Base-by-base conservation (phyloP, 2,329 filamentous ascomycete species). In the Colletotrichum lupini region DNA sequence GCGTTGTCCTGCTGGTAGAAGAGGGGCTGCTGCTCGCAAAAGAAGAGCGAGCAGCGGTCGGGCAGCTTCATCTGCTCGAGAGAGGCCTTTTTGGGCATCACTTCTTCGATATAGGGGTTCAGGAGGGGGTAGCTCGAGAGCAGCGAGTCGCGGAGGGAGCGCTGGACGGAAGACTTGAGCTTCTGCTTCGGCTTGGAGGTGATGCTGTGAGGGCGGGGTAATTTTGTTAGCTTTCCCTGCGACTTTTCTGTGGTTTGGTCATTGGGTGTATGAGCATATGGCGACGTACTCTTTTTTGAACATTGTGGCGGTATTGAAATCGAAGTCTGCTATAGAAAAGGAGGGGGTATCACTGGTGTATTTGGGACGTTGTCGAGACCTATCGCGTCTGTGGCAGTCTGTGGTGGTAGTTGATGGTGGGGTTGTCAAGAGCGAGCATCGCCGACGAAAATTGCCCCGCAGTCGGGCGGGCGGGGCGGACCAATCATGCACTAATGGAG, bases 131-230 rank as follows among this genome's bases (percentile, higher is more conserved):
- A 98, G 66, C 93, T 93, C 72, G 94, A 89, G 76, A 97, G 87
- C 77, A 98, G 90, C 80, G 94, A 94, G 79, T 92, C 89, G 78
- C 97, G 94, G 78, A 99, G 92, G 76, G 87, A 90, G 80, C 97
- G 94, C 87, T 98, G 95, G 69, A 95, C 94, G 28, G 95, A 98
- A 76, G 96, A 98, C 86, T 98, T 99, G 84, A 98, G 94, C 88
- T 98, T 98, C 78, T 95, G 95, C 86, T 97, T 97, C 69, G 94
- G 92, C 77, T 93, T 91, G 30, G 92, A 86, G 79, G 91, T 87
- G 82, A 98, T 92, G 77, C 94, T 96, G 79, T 12, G 46, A 46
- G n/a, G 72, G 24, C 42, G 35, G 65, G 76, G 80, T 76, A 79
- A 77, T 61, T 35, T 12, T 60, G 61, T 74, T 74, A 74, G 71